These are phyloP conservation scores for Orbilia javanica DNA, from an alignment of 2,329 filamentous ascomycete genomes.

Conservation along the genomic window DNA sequence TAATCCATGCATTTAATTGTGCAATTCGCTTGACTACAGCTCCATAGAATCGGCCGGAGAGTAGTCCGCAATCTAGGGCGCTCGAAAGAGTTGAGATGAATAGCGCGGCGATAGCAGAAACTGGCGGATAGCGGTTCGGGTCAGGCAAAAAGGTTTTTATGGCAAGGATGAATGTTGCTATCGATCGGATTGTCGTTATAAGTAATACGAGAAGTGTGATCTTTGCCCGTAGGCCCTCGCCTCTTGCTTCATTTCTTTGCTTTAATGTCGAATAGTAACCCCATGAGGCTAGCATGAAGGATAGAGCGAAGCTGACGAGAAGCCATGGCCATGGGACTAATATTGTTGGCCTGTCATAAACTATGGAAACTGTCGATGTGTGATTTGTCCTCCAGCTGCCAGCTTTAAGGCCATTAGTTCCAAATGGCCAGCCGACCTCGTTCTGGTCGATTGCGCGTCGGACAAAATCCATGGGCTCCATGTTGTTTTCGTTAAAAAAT, in stretches of 20 bases:
- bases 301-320: slow-evolving; percentile 40
- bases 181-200: slow-evolving; percentile 46
- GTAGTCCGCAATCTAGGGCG: slow-evolving; percentile 43
- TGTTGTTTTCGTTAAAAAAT: neutral
- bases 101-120: slow-evolving; percentile 37
- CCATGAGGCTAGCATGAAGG: slow-evolving; percentile 35
- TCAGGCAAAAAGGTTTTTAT: slow-evolving; percentile 29
- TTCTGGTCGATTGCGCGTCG: slow-evolving; percentile 16
- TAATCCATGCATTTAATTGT: slow-evolving; percentile 37
- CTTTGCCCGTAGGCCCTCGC: slow-evolving; percentile 40
- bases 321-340: slow-evolving; percentile 53
- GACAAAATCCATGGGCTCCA: slow-evolving; percentile 26
- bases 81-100: slow-evolving; percentile 49
- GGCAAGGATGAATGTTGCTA: slow-evolving; percentile 48
- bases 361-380: slow-evolving; percentile 32
- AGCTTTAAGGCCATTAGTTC: neutral
- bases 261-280: slow-evolving; percentile 52
- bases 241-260: slow-evolving; percentile 45
- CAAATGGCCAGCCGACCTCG: slow-evolving; percentile 37
- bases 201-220: slow-evolving; percentile 36
- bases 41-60: slow-evolving; percentile 31
- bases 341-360: slow-evolving; percentile 39
- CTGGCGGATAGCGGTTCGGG: slow-evolving; percentile 32
- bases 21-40: slow-evolving; percentile 37
- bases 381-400: slow-evolving; percentile 29